Percentiles rank a stretch among this genome's conserved stretches.
Evolutionary conservation across 2,329 filamentous ascomycete species (phyloP).

Genomic region (Talaromyces marneffei): DNA sequence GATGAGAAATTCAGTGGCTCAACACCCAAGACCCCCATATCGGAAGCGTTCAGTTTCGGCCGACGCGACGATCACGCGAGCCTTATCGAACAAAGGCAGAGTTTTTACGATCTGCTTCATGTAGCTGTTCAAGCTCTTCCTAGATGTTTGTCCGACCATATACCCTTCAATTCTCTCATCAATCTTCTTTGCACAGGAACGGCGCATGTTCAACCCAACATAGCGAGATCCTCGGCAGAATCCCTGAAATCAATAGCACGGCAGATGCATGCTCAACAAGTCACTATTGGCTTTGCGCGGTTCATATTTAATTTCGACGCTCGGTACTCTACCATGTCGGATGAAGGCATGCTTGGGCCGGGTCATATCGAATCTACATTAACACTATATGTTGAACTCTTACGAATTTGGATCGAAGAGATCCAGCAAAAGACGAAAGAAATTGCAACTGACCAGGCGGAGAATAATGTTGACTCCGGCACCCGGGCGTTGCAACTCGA

Average conservation of each 20-base stretch:
- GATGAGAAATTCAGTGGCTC: conserved; percentile 90
- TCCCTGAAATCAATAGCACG: conserved; percentile 92
- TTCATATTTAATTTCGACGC: conserved; percentile 99
- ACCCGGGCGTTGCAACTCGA: conserved; percentile 74
- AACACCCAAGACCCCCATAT: conserved; percentile 87
- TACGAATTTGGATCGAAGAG: conserved; percentile 97
- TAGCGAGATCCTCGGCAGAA: conserved; percentile 84
- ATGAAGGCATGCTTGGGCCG: conserved; percentile 90
- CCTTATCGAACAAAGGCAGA: conserved; percentile 76
- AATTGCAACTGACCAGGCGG: conserved; percentile 58
- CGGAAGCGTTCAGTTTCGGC: conserved; percentile 87
- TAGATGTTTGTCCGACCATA: conserved; percentile 83
- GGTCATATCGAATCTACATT: conserved; percentile 93
- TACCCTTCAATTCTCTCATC: conserved; percentile 88
- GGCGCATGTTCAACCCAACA: conserved; percentile 86
- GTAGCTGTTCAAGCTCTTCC: conserved; percentile 93
- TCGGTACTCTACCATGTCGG: conserved; percentile 94
- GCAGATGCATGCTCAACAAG: conserved; percentile 87
- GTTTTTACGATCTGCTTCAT: conserved; percentile 91
- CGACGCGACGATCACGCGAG: conserved; percentile 72
- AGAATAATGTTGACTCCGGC: conserved; percentile 56
- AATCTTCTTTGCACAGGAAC: conserved; percentile 95
- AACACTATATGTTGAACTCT: conserved; percentile 82
- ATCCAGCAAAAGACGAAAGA: conserved; percentile 81
- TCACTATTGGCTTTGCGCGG: conserved; percentile 90